Percentiles rank a stretch among this genome's conserved stretches.
Conservation (phyloP, 805 yeast genomes). For the Wickerhamomyces alni region DNA sequence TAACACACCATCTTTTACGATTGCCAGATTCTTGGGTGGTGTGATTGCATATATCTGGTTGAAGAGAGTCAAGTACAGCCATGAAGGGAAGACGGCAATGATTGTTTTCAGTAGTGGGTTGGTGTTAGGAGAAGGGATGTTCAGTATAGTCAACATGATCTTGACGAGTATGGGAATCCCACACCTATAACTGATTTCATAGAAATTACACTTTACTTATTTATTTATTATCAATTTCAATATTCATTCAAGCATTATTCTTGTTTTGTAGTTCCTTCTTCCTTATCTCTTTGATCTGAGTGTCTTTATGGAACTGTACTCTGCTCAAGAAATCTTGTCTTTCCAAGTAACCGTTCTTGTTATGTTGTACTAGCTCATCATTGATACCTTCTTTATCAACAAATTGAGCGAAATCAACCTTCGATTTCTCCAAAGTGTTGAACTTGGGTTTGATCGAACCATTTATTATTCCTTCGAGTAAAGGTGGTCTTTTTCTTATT, state of each 20-base stretch:
- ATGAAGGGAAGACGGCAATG: constrained; percentile 58
- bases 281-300: constrained; percentile 32
- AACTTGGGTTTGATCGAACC: constrained; percentile 69
- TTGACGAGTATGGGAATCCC: constrained; percentile 66
- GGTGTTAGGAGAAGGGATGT: constrained; percentile 89
- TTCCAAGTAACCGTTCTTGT: constrained; percentile 87
- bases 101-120: constrained; percentile 89
- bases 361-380: constrained; percentile 75
- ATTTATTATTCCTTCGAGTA: constrained; percentile 69
- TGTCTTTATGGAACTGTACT: constrained; percentile 46
- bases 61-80: constrained; percentile 27
- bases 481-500: constrained; percentile 66
- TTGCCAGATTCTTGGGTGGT: constrained; percentile 92
- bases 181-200: constrained; percentile 32
- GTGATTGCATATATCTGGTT: constrained; percentile 56
- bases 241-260: constrained; percentile 4
- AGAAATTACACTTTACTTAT: background rate
- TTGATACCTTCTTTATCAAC: constrained; percentile 81
- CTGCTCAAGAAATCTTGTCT: constrained; percentile 84
- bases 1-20: constrained; percentile 87
- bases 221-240: background rate
- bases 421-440: constrained; percentile 86
- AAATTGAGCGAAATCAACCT: constrained; percentile 92
- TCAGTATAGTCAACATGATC: constrained; percentile 76
- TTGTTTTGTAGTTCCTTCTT: constrained; percentile 26